Evolutionary conservation across 2,329 filamentous ascomycete species (phyloP), one percentile per base, ranked within the genome.

Genomic region (Fusarium udum): DNA sequence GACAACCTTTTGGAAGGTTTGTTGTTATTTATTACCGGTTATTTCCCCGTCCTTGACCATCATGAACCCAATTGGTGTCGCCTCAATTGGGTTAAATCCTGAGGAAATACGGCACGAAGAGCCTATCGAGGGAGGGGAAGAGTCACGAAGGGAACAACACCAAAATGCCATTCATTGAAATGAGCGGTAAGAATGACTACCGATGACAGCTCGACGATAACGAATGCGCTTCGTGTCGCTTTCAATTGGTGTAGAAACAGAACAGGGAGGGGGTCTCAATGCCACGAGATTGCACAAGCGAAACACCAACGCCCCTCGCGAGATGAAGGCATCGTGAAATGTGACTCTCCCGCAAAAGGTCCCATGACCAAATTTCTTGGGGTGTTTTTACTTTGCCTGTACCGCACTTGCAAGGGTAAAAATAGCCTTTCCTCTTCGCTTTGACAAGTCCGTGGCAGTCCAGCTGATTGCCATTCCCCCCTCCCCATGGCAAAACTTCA

Each of bases 251-350:
- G 58, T 55, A 56, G 22, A 31, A 58, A 34, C 43, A 40, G 31
- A 6, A 39, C 43, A 37, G 64, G 64, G 64, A 31, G 59, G 58
- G 39, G 28, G 46, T 51, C 43, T 31, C 10, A 49, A 37, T 49
- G 37, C 51, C 31, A 37, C 32, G 34, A 32, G 51, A 34, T 18
- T 37, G 11, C 43, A 22, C 22, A 16, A 24, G 37, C 26, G 34
- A 37, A 24, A 16, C 51, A 28, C 24, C 22, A 52, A 49, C 14
- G 39, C 36, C 24, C 42, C 24, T 26, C 46, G 36, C 53, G 39
- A 69, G 39, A 37, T 69, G 67, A 69, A 55, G 67, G 45, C 26
- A 69, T 69, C 67, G 67, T 69, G 67, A 69, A 69, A 45, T 70
- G 65, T 65, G 51, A 70, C 51, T 65, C 58, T 65, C 43, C 67